Percentiles rank a stretch among this genome's conserved stretches.
Evolutionary conservation across 768 basidiomycete genomes (phyloP).

Genomic region (Tephrocybe sp.): DNA sequence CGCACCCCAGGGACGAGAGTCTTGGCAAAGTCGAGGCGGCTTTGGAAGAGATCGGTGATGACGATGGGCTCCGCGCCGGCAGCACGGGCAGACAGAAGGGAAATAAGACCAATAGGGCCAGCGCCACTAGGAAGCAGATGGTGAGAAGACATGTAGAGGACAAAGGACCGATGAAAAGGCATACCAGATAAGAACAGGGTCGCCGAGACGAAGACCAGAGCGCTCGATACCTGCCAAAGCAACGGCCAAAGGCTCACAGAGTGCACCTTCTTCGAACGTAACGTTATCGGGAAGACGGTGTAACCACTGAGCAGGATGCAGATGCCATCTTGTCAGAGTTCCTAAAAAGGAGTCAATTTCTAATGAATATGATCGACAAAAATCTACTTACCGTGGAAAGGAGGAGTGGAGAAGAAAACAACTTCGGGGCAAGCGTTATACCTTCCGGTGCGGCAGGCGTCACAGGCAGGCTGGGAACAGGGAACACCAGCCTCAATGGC

Average conservation of each 20-base stretch:
- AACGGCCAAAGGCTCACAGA: constrained; percentile 67
- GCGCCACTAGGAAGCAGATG: constrained; percentile 44
- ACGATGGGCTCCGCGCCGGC: constrained; percentile 70
- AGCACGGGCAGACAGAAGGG: constrained; percentile 61
- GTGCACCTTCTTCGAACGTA: constrained; percentile 64
- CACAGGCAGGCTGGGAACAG: constrained; percentile 59
- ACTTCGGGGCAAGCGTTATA: constrained; percentile 62
- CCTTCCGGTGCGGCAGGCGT: constrained; percentile 58
- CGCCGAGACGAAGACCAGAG: constrained; percentile 60
- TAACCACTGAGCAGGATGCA: constrained; percentile 67
- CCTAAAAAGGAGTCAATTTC: constrained; percentile 31
- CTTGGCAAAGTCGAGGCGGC: constrained; percentile 65
- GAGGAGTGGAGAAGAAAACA: constrained; percentile 72
- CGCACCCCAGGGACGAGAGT: constrained; percentile 56
- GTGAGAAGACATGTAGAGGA: not conserved
- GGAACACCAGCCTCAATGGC: constrained; percentile 71
- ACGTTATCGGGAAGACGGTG: constrained; percentile 61
- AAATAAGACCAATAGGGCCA: constrained; percentile 63
- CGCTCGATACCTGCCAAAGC: constrained; percentile 69
- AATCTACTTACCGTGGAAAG: constrained; percentile 50
- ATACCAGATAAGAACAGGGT: constrained; percentile 61
- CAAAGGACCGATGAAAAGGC: not conserved
- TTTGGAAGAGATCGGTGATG: constrained; percentile 66
- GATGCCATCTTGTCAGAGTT: constrained; percentile 62
- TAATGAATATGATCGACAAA: not conserved